These are phyloP conservation scores for Marchantia paleacea DNA, from an alignment of 225 moss, liverwort and hornwort genomes.

Conservation along the genomic window DNA sequence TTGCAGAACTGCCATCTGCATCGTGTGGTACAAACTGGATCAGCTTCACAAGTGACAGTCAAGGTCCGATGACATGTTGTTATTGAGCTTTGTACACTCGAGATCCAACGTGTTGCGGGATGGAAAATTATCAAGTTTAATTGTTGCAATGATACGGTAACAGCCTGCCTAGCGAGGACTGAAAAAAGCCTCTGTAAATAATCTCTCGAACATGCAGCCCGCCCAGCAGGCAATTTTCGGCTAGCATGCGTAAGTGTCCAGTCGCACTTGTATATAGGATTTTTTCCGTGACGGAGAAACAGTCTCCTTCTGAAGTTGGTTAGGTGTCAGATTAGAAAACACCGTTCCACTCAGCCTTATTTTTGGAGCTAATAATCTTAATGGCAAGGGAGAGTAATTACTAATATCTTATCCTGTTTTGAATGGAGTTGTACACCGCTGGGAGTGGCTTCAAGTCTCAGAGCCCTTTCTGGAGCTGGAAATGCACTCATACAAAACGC, in stretches of 20 bases:
- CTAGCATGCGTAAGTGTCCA: not conserved
- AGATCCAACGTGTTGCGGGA: not conserved
- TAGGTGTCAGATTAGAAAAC: no score
- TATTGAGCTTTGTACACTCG: not conserved
- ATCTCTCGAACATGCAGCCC: not conserved
- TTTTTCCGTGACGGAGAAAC: not conserved
- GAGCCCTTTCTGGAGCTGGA: no score
- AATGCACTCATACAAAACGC: no score
- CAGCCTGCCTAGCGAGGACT: not conserved
- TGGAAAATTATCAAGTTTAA: not conserved
- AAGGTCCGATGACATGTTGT: slow-evolving; percentile 20
- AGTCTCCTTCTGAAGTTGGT: no score
- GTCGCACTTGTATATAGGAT: not conserved
- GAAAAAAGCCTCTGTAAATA: not conserved
- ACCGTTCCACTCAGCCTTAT: no score
- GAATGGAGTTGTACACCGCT: no score
- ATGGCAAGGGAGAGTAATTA: no score
- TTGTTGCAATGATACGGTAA: not conserved
- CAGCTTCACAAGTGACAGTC: slow-evolving; percentile 11
- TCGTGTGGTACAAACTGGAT: slow-evolving; percentile 17
- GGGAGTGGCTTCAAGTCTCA: no score
- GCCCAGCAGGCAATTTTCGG: slow-evolving; percentile 3
- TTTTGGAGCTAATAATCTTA: no score
- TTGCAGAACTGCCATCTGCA: not conserved
- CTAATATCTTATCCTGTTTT: no score